Conservation (phyloP, 2,329 filamentous ascomycete species). For the Fusarium paranaense region DNA sequence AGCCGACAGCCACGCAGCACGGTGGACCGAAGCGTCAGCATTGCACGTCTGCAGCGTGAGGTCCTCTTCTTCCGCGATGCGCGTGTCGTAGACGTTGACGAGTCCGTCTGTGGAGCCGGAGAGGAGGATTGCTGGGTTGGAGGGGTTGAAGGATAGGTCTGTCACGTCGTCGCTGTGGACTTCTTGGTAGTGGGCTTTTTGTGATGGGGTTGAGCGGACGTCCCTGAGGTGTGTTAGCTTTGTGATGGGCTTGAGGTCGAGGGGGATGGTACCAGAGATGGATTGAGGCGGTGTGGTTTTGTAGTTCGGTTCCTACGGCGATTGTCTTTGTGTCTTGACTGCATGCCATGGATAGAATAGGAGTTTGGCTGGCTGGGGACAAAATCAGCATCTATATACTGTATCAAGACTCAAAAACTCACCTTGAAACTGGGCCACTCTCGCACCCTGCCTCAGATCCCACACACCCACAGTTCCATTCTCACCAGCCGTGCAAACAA, state of each 20-base stretch:
- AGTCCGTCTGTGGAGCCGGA: conserved; percentile 85
- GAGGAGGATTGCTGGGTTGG: conserved; percentile 70
- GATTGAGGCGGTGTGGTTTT: conserved; percentile 71
- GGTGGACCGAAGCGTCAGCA: conserved; percentile 79
- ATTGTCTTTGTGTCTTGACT: conserved; percentile 67
- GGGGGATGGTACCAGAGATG: conserved; percentile 65
- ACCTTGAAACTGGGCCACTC: conserved; percentile 60
- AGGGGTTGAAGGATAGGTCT: conserved; percentile 69
- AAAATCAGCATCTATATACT: background rate
- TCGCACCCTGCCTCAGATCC: conserved; percentile 68
- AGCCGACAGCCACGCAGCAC: conserved; percentile 74
- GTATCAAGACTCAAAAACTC: conserved; percentile 39
- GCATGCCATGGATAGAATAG: conserved; percentile 75
- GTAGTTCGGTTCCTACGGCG: conserved; percentile 79
- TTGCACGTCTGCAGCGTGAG: conserved; percentile 83
- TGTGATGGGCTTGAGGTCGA: background rate
- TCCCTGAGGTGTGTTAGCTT: conserved; percentile 61
- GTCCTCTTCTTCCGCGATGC: conserved; percentile 79
- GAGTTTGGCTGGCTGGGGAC: conserved; percentile 54
- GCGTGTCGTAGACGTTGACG: conserved; percentile 80
- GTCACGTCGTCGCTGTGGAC: conserved; percentile 77
- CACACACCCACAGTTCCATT: conserved; percentile 75
- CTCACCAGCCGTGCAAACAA: conserved; percentile 77
- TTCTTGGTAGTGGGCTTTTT: conserved; percentile 69
- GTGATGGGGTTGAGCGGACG: conserved; percentile 60